A percentile compares a stretch with the other conserved stretches of the same genome.
These are phyloP conservation scores for Medicago arabica DNA, from an alignment of 306 rosid genomes.

Conservation along the genomic window DNA sequence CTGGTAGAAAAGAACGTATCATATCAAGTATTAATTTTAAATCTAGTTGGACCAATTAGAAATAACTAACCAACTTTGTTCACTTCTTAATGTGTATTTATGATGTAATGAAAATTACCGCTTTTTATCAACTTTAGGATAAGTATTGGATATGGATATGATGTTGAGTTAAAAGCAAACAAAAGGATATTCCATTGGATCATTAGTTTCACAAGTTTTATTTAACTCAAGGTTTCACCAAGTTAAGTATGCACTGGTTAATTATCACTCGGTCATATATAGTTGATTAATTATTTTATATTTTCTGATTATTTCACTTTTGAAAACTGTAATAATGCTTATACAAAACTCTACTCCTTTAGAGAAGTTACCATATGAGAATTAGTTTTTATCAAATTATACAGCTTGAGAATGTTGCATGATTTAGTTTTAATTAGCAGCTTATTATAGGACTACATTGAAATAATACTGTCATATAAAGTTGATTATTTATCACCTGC, in stretches of 20 bases:
- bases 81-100: constrained; percentile 34
- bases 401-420: background rate
- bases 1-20: constrained; percentile 7
- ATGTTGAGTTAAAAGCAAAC: background rate
- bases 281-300: background rate
- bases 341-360: too few relatives aligned
- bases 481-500: background rate
- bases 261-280: background rate
- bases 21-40: constrained; percentile 11
- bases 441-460: background rate
- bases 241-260: background rate
- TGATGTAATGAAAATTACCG: background rate
- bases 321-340: background rate
- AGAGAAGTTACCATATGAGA: too few relatives aligned
- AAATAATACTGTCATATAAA: background rate
- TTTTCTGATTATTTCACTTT: background rate
- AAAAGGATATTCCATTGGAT: background rate
- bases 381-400: too few relatives aligned
- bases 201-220: background rate
- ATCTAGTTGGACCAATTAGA: background rate
- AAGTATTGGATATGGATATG: constrained; percentile 19
- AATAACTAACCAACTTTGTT: constrained; percentile 19
- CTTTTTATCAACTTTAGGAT: constrained; percentile 9
- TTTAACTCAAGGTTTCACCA: too few relatives aligned
- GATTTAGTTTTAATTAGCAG: background rate